These are phyloP conservation scores for Metschnikowia sp. DNA, from an alignment of 805 yeast species.

Conservation along the genomic window DNA sequence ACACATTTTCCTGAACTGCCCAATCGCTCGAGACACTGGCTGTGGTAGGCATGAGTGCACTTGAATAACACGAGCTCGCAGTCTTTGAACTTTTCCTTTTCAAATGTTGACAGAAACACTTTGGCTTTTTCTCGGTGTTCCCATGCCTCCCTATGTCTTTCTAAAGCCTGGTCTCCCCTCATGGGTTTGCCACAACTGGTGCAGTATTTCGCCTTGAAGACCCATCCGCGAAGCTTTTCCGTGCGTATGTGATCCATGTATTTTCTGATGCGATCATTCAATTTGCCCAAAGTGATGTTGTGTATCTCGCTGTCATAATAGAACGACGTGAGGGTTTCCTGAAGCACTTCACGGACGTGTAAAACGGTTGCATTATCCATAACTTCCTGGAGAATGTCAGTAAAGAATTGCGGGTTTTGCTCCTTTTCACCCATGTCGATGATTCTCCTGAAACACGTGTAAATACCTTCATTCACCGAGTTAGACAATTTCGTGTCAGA, in stretches of 20 bases:
- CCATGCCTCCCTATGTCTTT: conserved; percentile 54
- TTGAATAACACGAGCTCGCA: conserved; percentile 51
- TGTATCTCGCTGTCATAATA: conserved; percentile 60
- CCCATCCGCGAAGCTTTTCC: conserved; percentile 59
- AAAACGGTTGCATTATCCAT: conserved; percentile 40
- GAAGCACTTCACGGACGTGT: conserved; percentile 56
- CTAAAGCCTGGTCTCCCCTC: conserved; percentile 62
- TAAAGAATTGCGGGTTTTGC: conserved; percentile 5
- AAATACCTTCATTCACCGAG: conserved; percentile 27
- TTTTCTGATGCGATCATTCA: conserved; percentile 54
- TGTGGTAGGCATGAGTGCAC: conserved; percentile 67
- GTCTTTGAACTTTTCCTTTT: conserved; percentile 13
- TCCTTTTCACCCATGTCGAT: conserved; percentile 22
- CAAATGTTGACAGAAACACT: conserved; percentile 3
- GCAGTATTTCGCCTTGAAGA: conserved; percentile 48
- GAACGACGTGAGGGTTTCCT: conserved; percentile 62
- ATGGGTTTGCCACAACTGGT: conserved; percentile 71
- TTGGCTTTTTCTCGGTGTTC: conserved; percentile 35
- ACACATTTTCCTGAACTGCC: conserved; percentile 19
- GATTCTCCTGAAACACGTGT: conserved; percentile 30
- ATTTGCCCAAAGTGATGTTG: conserved; percentile 46
- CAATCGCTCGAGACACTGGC: conserved; percentile 50
- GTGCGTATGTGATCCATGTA: conserved; percentile 42
- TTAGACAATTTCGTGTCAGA: neutral
- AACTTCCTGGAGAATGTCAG: conserved; percentile 11